Evolutionary conservation across 768 basidiomycete species (phyloP).

Genomic region (Megacollybia marginata): DNA sequence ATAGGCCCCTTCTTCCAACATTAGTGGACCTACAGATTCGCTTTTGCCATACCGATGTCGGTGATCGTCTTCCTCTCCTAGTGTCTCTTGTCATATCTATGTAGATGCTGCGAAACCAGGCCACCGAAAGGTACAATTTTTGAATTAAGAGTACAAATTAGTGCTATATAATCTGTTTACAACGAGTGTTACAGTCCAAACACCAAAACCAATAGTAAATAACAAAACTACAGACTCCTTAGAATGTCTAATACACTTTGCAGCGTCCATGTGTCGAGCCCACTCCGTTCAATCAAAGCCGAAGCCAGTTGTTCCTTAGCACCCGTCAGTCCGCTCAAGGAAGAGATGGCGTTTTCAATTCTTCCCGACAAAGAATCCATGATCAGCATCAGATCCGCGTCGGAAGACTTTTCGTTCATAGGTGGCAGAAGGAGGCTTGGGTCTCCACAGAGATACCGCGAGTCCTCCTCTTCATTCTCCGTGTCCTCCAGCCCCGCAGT

Average conservation of each 20-base stretch:
- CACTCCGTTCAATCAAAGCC: neutral
- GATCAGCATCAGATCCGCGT: slow-evolving; percentile 65
- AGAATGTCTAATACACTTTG: slow-evolving; percentile 2
- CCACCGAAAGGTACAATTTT: too few relatives aligned
- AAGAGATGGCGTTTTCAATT: slow-evolving; percentile 63
- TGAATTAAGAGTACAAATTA: too few relatives aligned
- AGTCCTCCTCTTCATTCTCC: slow-evolving; percentile 12
- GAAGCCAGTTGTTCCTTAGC: neutral
- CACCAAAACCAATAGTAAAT: neutral
- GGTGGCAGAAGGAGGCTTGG: slow-evolving; percentile 59
- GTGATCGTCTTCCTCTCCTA: too few relatives aligned
- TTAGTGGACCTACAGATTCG: too few relatives aligned
- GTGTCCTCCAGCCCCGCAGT: slow-evolving; percentile 10
- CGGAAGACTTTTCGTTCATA: slow-evolving; percentile 62
- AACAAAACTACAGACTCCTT: neutral
- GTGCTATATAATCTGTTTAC: too few relatives aligned
- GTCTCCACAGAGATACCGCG: slow-evolving; percentile 45
- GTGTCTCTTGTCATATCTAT: too few relatives aligned
- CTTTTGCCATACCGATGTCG: too few relatives aligned
- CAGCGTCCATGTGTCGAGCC: neutral
- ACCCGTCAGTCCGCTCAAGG: slow-evolving; percentile 18
- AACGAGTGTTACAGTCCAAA: too few relatives aligned
- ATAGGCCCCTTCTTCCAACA: too few relatives aligned
- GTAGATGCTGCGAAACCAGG: too few relatives aligned
- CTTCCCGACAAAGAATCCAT: slow-evolving; percentile 70